A percentile compares a stretch with the other conserved stretches of the same genome.
Evolutionary conservation across 2,329 filamentous ascomycete genomes (phyloP).

Genomic region (Hawksworthiomyces lignivorus): DNA sequence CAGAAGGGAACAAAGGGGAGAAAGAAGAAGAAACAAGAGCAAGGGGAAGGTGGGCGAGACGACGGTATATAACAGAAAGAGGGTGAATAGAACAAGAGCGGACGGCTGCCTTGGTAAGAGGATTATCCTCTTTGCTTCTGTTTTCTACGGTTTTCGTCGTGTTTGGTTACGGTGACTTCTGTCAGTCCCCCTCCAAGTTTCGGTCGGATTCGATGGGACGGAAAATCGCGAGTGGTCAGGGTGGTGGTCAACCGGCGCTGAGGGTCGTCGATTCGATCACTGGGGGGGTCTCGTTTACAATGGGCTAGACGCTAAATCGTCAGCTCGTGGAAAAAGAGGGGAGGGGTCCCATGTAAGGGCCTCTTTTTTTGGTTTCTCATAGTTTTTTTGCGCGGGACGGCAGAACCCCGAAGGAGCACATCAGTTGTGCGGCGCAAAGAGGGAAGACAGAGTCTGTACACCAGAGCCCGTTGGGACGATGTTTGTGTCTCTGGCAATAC

Average conservation of each 20-base stretch:
- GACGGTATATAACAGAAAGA: constrained; percentile 8
- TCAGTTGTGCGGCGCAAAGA: background rate
- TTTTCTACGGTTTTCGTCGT: constrained; percentile 1
- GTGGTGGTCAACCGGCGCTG: constrained; percentile 1
- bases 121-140: background rate
- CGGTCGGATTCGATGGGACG: constrained; percentile 11
- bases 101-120: constrained; percentile 5
- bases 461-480: too few species aligned
- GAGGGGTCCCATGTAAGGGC: background rate
- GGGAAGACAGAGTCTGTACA: background rate
- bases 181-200: constrained; percentile 5
- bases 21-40: background rate
- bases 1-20: background rate
- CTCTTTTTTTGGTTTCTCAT: background rate
- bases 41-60: constrained; percentile 1
- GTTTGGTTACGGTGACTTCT: constrained; percentile 2
- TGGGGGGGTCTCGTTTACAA: too few species aligned
- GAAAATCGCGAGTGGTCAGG: constrained; percentile 7
- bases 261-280: too few species aligned
- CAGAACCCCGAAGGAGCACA: background rate
- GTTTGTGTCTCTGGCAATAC: too few species aligned
- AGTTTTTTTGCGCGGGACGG: background rate
- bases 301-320: constrained; percentile 5
- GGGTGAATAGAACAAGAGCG: background rate
- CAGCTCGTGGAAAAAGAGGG: constrained; percentile 2